These are phyloP conservation scores for Leucocoprinus leucothites DNA, from an alignment of 768 basidiomycete genomes.

Conservation along the genomic window DNA sequence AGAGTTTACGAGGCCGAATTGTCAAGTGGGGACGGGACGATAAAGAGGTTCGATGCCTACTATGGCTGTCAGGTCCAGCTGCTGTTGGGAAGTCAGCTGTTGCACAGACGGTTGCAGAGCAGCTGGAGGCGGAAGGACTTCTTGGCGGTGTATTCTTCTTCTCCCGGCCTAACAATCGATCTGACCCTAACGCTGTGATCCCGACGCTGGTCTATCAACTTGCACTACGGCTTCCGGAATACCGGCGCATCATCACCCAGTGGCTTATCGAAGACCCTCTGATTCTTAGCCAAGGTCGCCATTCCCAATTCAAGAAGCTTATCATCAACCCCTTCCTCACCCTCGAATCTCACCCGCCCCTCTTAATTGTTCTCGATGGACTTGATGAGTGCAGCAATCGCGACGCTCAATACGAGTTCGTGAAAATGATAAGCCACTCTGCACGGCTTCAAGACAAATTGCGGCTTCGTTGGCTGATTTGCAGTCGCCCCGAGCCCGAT, in stretches of 20 bases:
- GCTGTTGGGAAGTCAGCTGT: constrained; percentile 10
- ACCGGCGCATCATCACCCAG: neutral
- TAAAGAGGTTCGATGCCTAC: neutral
- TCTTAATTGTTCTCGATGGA: neutral
- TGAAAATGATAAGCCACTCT: neutral
- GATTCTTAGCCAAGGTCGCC: neutral
- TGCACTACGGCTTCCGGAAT: neutral
- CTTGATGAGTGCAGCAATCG: neutral
- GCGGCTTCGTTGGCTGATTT: neutral
- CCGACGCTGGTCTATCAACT: constrained; percentile 4
- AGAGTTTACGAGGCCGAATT: too few relatives aligned
- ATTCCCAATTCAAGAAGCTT: neutral
- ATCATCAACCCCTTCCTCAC: neutral
- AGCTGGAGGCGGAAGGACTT: neutral
- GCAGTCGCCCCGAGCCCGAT: neutral
- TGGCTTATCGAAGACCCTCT: neutral
- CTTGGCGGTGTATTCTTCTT: constrained; percentile 10
- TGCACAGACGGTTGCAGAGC: neutral
- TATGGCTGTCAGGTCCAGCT: constrained; percentile 10
- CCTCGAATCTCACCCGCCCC: neutral
- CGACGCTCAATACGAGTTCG: neutral
- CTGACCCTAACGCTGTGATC: neutral
- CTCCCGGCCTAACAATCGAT: neutral
- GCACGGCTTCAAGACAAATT: neutral
- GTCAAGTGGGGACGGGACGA: too few relatives aligned